These are phyloP conservation scores for Scheffersomyces illinoinensis DNA, from an alignment of 1,139 yeast species.

Conservation along the genomic window DNA sequence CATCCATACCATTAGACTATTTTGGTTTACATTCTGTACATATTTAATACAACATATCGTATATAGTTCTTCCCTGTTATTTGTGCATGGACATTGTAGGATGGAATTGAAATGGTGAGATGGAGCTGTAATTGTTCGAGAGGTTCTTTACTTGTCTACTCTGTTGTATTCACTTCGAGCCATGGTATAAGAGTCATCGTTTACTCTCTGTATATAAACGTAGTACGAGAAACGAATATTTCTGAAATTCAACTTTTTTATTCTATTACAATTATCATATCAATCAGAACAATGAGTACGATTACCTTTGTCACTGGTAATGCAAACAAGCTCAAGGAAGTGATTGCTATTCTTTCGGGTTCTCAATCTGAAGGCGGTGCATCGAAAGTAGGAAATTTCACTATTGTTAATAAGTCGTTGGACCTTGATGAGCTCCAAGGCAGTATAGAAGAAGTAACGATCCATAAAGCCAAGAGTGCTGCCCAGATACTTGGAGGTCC, in stretches of 20 bases:
- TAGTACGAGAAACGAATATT: not conserved
- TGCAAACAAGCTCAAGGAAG: slow-evolving; percentile 83
- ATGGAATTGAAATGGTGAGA: too few species aligned
- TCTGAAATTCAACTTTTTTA: not conserved
- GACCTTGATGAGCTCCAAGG: slow-evolving; percentile 95
- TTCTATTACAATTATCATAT: not conserved
- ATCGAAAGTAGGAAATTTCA: slow-evolving; percentile 50
- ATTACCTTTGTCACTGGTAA: slow-evolving; percentile 85
- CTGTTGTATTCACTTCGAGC: not conserved
- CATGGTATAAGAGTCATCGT: not conserved
- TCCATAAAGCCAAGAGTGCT: slow-evolving; percentile 78
- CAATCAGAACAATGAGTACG: slow-evolving; percentile 12
- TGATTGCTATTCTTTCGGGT: slow-evolving; percentile 63
- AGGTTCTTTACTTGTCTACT: not conserved
- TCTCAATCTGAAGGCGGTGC: slow-evolving; percentile 21
- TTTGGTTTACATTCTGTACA: not conserved
- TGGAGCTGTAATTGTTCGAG: not conserved
- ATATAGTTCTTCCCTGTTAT: too few species aligned
- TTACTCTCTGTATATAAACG: not conserved
- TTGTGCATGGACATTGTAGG: not conserved
- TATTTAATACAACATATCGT: not conserved
- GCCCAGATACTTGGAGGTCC: slow-evolving; percentile 65
- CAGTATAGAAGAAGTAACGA: slow-evolving; percentile 76
- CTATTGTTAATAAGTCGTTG: slow-evolving; percentile 58
- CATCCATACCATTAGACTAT: not conserved